These are phyloP conservation scores for Capsicum rhomboideum DNA, from an alignment of 257 asterid genomes.

Conservation along the genomic window DNA sequence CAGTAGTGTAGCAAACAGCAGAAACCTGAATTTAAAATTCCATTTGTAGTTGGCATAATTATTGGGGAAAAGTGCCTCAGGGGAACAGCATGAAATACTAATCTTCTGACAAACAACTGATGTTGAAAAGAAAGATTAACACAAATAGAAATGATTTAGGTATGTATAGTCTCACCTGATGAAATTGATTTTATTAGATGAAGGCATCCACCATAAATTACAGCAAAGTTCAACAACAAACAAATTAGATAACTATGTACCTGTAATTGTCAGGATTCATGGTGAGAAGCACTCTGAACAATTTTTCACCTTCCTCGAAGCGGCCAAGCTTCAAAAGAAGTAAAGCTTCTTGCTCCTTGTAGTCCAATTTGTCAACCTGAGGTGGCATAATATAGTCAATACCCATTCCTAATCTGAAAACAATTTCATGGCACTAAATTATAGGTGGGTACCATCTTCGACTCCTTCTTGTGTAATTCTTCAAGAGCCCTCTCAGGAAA, in stretches of 20 bases:
- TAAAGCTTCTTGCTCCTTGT: conserved; percentile 84
- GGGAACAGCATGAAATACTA: neutral
- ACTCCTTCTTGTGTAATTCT: conserved; percentile 80
- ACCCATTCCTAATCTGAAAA: conserved; percentile 3
- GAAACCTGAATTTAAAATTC: neutral
- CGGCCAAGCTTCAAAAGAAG: conserved; percentile 75
- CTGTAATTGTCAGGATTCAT: conserved; percentile 95
- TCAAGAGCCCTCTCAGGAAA: conserved; percentile 77
- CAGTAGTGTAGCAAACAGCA: neutral
- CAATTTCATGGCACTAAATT: neutral
- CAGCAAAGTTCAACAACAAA: neutral
- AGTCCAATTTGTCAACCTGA: conserved; percentile 74
- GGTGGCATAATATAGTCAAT: conserved; percentile 1
- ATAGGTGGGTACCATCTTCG: conserved; percentile 54
- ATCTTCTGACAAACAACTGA: neutral
- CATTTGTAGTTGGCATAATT: neutral
- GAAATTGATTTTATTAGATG: neutral
- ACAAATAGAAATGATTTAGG: neutral
- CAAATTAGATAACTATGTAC: conserved; percentile 18
- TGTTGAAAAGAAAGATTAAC: neutral
- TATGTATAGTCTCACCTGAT: neutral
- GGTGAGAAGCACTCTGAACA: conserved; percentile 65
- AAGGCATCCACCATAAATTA: neutral
- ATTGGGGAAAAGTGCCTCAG: neutral
- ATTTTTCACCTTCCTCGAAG: conserved; percentile 67